These are phyloP conservation scores for Naganishia kalamii DNA, from an alignment of 768 basidiomycete genomes.

Conservation along the genomic window DNA sequence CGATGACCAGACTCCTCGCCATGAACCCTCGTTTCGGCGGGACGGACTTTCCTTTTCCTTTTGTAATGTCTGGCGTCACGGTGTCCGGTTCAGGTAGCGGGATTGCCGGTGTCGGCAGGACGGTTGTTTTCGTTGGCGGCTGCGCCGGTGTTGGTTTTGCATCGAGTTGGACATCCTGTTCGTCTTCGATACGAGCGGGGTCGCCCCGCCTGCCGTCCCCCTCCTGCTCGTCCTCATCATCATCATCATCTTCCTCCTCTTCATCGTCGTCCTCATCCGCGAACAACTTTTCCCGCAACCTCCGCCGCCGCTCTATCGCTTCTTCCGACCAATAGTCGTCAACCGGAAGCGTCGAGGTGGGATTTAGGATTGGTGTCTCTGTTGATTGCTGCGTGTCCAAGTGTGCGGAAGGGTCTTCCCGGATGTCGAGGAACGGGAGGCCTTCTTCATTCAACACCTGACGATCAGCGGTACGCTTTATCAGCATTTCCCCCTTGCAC, in stretches of 20 bases:
- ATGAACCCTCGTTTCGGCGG: slow-evolving; percentile 3
- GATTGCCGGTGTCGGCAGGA: background rate
- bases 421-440: slow-evolving; percentile 22
- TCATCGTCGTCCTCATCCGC: slow-evolving; percentile 27
- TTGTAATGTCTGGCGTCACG: background rate
- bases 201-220: background rate
- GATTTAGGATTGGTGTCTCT: background rate
- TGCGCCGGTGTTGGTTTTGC: background rate
- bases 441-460: slow-evolving; percentile 27
- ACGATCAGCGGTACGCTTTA: background rate
- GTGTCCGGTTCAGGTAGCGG: background rate
- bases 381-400: background rate
- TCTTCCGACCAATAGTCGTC: slow-evolving; percentile 24
- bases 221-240: slow-evolving; percentile 24
- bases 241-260: slow-evolving; percentile 26
- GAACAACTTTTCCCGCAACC: slow-evolving; percentile 21
- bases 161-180: background rate
- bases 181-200: background rate
- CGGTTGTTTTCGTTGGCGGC: background rate
- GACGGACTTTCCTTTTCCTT: background rate
- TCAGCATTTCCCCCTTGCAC: too few species aligned
- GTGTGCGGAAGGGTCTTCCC: background rate
- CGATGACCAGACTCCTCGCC: background rate
- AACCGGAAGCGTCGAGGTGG: background rate
- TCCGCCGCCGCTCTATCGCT: slow-evolving; percentile 8